Evolutionary conservation across 257 asterid genomes (phyloP), one percentile per base, ranked within the genome.

Genomic region (Hygrophila difformis): DNA sequence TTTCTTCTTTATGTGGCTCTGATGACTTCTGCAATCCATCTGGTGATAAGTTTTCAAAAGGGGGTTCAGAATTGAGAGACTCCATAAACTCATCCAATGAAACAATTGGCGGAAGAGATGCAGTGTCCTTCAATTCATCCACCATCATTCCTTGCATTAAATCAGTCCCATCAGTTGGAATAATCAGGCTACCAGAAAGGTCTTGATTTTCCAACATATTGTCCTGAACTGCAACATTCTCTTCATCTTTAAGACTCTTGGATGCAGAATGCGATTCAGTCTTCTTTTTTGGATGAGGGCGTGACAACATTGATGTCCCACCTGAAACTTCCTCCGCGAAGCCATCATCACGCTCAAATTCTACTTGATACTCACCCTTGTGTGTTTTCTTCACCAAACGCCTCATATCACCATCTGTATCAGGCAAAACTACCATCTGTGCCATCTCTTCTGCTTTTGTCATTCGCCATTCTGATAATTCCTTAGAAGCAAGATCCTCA

Each of bases 401-500:
- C 47, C 94, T 76, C 52, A 74, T 66, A 56, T 76, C 84, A 67
- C 77, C 74, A 58, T 77, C 93, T 12, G 79, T 82, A 71, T 89
- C 99, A 18, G 93, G 95, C 39, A 91, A 74, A 68, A 91, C 99
- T 21, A 77, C 76, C 95, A 82, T 78, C 56, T 82, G 93, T 39
- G 86, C 99, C 49, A 82, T 47, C 62, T 82, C 95, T 67, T 91
- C 95, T 4, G 95, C 97, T 68, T 91, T 91, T 44, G 95, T 92
- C 75, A 66, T 73, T 45, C 99, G 84, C 99, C 99, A 91, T 60
- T 91, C 71, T 8, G 99, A 80, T 22, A 91, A 70, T 75, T 91
- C 99, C 75, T 86, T 86, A 8, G 99, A 91, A 70, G 99, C 99
- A 70, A 91, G 96, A 63, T 91, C 97, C 65, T 91, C 99, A 20